phyloP scores from a whole-genome alignment of 163 green algal species.

The Volvox carteri region DNA sequence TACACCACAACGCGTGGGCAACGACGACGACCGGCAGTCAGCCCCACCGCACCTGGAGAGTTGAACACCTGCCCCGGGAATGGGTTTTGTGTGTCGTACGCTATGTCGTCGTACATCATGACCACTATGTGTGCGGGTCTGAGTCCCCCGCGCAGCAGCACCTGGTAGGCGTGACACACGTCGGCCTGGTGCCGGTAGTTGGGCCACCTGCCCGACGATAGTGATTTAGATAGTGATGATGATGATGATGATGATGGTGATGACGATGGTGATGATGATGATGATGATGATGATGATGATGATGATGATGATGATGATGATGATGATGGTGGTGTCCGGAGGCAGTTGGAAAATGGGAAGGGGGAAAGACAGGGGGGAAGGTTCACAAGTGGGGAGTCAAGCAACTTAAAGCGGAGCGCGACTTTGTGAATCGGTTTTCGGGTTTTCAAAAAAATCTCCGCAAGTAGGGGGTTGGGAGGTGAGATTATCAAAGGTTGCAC shows the following conservation, averaged over 20 bases:
- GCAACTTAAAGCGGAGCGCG: no score
- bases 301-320: no score
- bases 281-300: no score
- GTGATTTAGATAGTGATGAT: no score
- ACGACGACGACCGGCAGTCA: background rate
- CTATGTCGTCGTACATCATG: conserved; percentile 92
- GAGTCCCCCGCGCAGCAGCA: conserved; percentile 82
- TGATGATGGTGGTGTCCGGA: background rate
- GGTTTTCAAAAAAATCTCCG: no score
- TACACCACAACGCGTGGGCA: background rate
- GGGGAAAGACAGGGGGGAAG: background rate
- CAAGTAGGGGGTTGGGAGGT: no score
- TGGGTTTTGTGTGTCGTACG: conserved; percentile 82
- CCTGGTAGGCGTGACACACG: conserved; percentile 91
- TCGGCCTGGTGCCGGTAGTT: conserved; percentile 94
- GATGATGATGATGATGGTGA: no score
- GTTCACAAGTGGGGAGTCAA: no score
- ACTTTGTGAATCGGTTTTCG: no score
- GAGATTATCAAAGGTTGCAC: no score
- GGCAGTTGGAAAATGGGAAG: background rate
- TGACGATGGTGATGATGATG: no score
- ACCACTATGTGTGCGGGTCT: conserved; percentile 87
- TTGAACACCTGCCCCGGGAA: conserved; percentile 88
- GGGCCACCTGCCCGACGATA: conserved; percentile 47
- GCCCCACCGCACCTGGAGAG: conserved; percentile 60